These are phyloP conservation scores for Blastomyces silverae DNA, from an alignment of 2,329 filamentous ascomycete genomes.

Conservation along the genomic window DNA sequence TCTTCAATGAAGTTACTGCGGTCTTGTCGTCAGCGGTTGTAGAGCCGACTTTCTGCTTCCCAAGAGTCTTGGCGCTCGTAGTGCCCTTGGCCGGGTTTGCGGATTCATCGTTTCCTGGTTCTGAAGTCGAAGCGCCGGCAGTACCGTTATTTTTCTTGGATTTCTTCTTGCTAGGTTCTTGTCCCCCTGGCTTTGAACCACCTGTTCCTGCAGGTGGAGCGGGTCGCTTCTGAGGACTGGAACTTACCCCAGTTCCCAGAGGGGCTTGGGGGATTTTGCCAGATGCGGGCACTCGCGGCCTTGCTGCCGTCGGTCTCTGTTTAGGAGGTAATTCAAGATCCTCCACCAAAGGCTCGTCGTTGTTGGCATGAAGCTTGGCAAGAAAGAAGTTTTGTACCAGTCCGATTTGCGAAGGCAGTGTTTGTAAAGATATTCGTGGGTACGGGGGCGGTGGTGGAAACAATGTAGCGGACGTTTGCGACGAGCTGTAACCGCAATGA, in stretches of 20 bases:
- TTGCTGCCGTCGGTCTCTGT: constrained; percentile 55
- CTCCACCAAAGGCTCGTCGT: constrained; percentile 75
- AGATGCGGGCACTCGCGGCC: constrained; percentile 42
- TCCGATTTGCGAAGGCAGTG: constrained; percentile 71
- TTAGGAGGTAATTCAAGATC: constrained; percentile 93
- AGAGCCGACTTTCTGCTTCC: constrained; percentile 47
- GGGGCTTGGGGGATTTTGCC: constrained; percentile 40
- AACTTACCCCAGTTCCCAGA: constrained; percentile 26
- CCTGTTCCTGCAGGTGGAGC: constrained; percentile 27
- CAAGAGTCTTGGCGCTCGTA: constrained; percentile 37
- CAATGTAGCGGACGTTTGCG: constrained; percentile 52
- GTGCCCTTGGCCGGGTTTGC: constrained; percentile 26
- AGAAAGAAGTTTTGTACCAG: constrained; percentile 88
- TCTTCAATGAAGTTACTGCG: constrained; percentile 17
- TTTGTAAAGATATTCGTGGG: constrained; percentile 72
- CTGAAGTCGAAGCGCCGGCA: constrained; percentile 26
- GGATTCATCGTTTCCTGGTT: constrained; percentile 37
- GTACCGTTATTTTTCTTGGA: constrained; percentile 37
- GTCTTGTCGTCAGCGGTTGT: constrained; percentile 17
- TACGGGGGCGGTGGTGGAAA: constrained; percentile 60
- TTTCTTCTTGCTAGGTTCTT: constrained; percentile 41
- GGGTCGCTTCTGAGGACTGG: constrained; percentile 40
- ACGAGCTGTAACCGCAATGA: constrained; percentile 23
- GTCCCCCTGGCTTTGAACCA: constrained; percentile 26
- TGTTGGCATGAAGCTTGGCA: constrained; percentile 76